Percentiles rank a stretch among this genome's conserved stretches.
These are phyloP conservation scores for Fusarium subglutinans DNA, from an alignment of 2,329 filamentous ascomycete genomes.

Conservation along the genomic window DNA sequence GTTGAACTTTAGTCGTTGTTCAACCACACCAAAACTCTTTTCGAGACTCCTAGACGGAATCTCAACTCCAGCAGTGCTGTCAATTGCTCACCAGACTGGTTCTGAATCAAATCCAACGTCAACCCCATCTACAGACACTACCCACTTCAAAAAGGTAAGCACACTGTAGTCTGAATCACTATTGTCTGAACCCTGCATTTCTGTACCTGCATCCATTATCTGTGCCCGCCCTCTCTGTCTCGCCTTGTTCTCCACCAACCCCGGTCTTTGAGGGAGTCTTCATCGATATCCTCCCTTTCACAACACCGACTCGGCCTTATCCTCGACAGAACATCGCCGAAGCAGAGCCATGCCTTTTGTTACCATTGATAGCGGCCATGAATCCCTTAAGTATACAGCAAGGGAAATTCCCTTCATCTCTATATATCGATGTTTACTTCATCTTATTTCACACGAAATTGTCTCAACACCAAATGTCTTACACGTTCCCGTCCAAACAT, in stretches of 20 bases:
- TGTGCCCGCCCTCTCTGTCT: constrained; percentile 20
- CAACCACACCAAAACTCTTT: constrained; percentile 31
- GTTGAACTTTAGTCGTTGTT: constrained; percentile 37
- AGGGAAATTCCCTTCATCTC: constrained; percentile 4
- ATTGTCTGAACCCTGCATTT: constrained; percentile 16
- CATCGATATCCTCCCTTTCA: constrained; percentile 28
- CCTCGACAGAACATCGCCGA: constrained; percentile 6
- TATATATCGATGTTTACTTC: constrained; percentile 7
- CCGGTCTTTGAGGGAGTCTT: constrained; percentile 19
- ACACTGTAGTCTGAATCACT: constrained; percentile 16
- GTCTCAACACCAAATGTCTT: constrained; percentile 38
- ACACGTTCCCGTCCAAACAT: constrained; percentile 31
- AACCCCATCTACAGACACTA: constrained; percentile 7
- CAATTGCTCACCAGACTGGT: constrained; percentile 38
- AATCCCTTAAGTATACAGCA: background rate
- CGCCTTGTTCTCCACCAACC: constrained; percentile 27
- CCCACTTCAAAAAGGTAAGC: constrained; percentile 27
- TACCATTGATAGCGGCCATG: constrained; percentile 6
- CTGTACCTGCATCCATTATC: constrained; percentile 26
- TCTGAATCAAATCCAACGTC: constrained; percentile 37
- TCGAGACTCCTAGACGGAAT: constrained; percentile 42
- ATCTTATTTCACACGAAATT: constrained; percentile 3
- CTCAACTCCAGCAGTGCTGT: constrained; percentile 38
- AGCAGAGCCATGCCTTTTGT: background rate
- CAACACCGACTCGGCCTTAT: constrained; percentile 6